Evolutionary conservation across 164 flowering plant species (phyloP), one percentile per base, ranked within the genome.

Genomic region (Liquidambar formosana): DNA sequence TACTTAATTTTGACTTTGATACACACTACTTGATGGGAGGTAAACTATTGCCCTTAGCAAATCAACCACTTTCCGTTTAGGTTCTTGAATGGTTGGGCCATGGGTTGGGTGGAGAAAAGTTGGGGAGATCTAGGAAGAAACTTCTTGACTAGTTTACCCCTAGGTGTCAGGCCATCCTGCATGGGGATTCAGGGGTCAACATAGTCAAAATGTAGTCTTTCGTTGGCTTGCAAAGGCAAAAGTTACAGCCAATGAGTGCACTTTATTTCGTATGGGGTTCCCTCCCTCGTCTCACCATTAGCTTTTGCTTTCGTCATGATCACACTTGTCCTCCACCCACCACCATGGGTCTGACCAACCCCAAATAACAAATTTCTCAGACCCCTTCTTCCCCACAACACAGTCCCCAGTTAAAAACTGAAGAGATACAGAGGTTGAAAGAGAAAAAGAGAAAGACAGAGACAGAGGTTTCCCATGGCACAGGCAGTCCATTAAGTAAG

Each of bases 221-320:
- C 41, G 4, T 33, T 33, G 41, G 41, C 41, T 2, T 33, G 41
- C 41, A 33, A 33, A 33, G 41, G 58, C n/a, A 60, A 68, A 76
- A 73, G 77, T 62, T 69, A 21, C 61, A 22, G 64, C 66, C 63
- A 53, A 71, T 57, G 61, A 13, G 61, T 59, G 44, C 79, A 63
- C 86, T 88, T 86, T 84, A 85, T 52, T 87, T 89, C 81, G 92
- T 71, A 82, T 77, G 67, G 68, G 41, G 38, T 86, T 85, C 90
- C 90, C 87, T 84, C 85, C 73, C 68, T 44, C 69, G 51, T 74
- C 65, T 77, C n/a, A 68, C 73, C 57, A 38, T 27, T 68, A 38
- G 68, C 68, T 79, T 76, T 82, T 76, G 43, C 73, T 64, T 73
- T 71, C 57, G 44, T 77, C 67, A 84, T 80, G 27, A 85, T 79